These are phyloP conservation scores for Leccinum barrowsii DNA, from an alignment of 768 basidiomycete genomes.

Conservation along the genomic window DNA sequence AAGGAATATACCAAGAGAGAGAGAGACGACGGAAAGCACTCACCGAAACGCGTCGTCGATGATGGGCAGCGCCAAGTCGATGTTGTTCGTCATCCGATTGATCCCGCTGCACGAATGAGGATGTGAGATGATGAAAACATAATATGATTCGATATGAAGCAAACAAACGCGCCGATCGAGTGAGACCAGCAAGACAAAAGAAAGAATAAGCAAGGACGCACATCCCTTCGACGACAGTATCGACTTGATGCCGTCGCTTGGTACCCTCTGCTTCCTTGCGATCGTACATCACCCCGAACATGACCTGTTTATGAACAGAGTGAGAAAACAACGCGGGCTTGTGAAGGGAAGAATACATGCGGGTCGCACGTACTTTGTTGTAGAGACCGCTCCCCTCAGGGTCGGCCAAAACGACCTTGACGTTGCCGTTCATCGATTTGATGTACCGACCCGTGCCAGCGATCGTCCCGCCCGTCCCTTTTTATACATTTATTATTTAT, in stretches of 20 bases:
- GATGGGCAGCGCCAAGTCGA: conserved; percentile 77
- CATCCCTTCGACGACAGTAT: conserved; percentile 95
- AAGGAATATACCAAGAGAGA: background rate
- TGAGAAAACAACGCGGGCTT: background rate
- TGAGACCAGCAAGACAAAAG: conserved; percentile 6
- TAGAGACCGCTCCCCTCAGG: conserved; percentile 93
- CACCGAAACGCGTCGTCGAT: conserved; percentile 90
- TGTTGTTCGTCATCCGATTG: conserved; percentile 89
- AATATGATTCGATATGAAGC: too few species aligned
- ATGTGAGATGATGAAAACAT: background rate
- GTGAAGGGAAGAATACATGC: background rate
- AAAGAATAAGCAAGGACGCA: conserved; percentile 28
- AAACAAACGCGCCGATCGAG: background rate
- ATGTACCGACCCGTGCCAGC: conserved; percentile 80
- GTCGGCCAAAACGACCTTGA: conserved; percentile 78
- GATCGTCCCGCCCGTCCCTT: conserved; percentile 95
- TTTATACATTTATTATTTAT: background rate
- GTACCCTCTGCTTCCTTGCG: conserved; percentile 91
- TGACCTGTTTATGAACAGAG: conserved; percentile 47
- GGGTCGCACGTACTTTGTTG: conserved; percentile 63
- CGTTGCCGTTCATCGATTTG: conserved; percentile 64
- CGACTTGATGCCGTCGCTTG: conserved; percentile 89
- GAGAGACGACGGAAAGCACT: background rate
- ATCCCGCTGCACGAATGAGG: conserved; percentile 59
- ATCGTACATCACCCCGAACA: conserved; percentile 94